Conservation (phyloP, 148 eudicot genomes). For the Limonium bicolor region DNA sequence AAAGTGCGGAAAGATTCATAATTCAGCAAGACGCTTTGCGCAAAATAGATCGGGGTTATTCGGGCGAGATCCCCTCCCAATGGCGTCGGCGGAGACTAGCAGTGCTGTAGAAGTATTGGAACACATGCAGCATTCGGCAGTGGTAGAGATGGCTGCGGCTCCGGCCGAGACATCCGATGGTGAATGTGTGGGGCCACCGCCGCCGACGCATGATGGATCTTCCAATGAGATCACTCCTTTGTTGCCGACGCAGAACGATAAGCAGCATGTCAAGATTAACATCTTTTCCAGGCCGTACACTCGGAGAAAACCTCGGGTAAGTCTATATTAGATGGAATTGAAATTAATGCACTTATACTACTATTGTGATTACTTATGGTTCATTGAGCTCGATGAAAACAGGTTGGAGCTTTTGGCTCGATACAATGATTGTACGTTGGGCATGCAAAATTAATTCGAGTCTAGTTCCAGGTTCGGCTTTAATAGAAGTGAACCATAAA, state of each 20-base stretch:
- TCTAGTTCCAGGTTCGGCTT: no score
- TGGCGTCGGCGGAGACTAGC: constrained; percentile 13
- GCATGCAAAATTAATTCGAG: no score
- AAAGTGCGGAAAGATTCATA: no score
- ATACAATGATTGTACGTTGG: no score
- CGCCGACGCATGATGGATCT: constrained; percentile 6
- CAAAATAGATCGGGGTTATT: no score
- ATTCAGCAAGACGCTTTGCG: no score
- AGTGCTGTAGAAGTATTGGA: constrained; percentile 5
- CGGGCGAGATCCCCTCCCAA: no score
- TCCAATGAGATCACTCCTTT: constrained; percentile 26
- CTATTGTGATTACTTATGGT: background rate
- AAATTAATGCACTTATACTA: background rate
- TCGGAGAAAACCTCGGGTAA: constrained; percentile 24
- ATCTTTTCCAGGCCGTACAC: constrained; percentile 39
- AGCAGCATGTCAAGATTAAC: constrained; percentile 29
- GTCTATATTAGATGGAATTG: background rate
- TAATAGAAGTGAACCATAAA: background rate
- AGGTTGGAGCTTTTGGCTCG: no score
- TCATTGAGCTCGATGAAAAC: background rate
- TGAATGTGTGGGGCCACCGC: constrained; percentile 2
- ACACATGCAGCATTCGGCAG: constrained; percentile 5
- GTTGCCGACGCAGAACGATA: constrained; percentile 18
- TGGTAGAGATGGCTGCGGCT: constrained; percentile 14
- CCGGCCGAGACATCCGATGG: background rate